phyloP scores from a whole-genome alignment of 208 protist species.

The Trypanosoma caninum region DNA sequence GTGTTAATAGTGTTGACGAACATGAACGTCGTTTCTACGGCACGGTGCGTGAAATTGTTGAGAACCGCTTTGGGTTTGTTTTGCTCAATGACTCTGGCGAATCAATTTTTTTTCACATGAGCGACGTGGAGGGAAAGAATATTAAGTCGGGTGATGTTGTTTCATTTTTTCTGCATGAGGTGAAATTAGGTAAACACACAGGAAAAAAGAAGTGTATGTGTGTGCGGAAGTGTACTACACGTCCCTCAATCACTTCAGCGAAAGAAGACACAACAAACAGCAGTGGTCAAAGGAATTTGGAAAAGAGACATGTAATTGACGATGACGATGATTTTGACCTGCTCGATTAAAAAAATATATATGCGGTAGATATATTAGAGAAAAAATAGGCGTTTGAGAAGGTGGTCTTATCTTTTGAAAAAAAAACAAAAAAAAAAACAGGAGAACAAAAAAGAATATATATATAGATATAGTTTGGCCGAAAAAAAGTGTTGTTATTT shows the following conservation, averaged over 20 bases:
- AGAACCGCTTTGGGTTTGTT: conserved; percentile 61
- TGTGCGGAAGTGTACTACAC: conserved; percentile 22
- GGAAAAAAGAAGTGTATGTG: conserved; percentile 68
- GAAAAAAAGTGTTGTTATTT: no score
- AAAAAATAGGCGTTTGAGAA: not conserved
- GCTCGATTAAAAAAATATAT: conserved; percentile 23
- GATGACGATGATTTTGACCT: conserved; percentile 47
- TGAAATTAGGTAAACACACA: conserved; percentile 51
- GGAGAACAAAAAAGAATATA: no score
- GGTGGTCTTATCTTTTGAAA: no score
- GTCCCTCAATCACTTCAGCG: not conserved
- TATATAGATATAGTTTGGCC: no score
- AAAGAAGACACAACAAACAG: no score
- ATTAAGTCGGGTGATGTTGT: conserved; percentile 53
- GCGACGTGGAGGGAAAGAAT: conserved; percentile 20
- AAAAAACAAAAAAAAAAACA: not conserved
- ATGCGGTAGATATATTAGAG: not conserved
- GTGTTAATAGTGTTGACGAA: not conserved
- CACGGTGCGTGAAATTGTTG: conserved; percentile 46
- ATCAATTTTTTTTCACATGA: conserved; percentile 79
- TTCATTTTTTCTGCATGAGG: conserved; percentile 54
- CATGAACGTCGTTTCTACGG: conserved; percentile 17
- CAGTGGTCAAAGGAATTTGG: not conserved
- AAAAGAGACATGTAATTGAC: not conserved
- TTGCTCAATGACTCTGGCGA: conserved; percentile 55